Evolutionary conservation across 2,329 filamentous ascomycete species (phyloP), one percentile per base, ranked within the genome.

Genomic region (Colletotrichum somersetense): DNA sequence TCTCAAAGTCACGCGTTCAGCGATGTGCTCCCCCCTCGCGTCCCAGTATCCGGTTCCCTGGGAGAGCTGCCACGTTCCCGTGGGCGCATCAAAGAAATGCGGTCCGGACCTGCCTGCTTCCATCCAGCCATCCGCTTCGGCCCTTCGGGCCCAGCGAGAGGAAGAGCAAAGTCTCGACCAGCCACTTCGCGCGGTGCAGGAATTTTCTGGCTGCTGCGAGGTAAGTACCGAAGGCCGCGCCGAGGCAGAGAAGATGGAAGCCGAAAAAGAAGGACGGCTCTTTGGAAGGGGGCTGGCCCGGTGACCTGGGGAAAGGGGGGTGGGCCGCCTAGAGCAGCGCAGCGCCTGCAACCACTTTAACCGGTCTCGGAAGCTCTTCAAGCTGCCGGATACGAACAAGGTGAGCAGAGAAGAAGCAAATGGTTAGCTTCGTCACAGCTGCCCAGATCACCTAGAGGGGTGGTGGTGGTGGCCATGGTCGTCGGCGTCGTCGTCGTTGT

Each of bases 321-420:
- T 23, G 46, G 18, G 2, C 6, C 18, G 46, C 42, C 48, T 18
- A 20, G 56, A 35, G 40, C n/a, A 42, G 46, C 35, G 40, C 33
- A 16, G 55, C 38, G 58, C 53, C 14, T 50, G 50, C 18, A 8
- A n/a, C 18, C 38, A 6, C 69, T 53, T 65, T 53, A 68, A 68
- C 40, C 69, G 46, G 69, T 46, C 5, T 55, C 53, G 23, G 52
- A 38, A 58, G 42, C 26, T 67, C 20, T 48, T 14, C 38, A 40
- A 46, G 44, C 52, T 46, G 69, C 69, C 68, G 68, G 50, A 71
- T 62, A 18, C 18, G 68, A 62, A 52, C 26, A 62, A 63, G 67
- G 59, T 20, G 62, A 30, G 48, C 12, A 46, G 26, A 12, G 20
- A 46, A 35, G 33, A n/a, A n/a, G 20, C 40, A n/a, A 33, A n/a